Percentiles rank a stretch among this genome's conserved stretches.
These are phyloP conservation scores for Cladorrhinum sp. DNA, from an alignment of 2,329 filamentous ascomycete species.

Conservation along the genomic window DNA sequence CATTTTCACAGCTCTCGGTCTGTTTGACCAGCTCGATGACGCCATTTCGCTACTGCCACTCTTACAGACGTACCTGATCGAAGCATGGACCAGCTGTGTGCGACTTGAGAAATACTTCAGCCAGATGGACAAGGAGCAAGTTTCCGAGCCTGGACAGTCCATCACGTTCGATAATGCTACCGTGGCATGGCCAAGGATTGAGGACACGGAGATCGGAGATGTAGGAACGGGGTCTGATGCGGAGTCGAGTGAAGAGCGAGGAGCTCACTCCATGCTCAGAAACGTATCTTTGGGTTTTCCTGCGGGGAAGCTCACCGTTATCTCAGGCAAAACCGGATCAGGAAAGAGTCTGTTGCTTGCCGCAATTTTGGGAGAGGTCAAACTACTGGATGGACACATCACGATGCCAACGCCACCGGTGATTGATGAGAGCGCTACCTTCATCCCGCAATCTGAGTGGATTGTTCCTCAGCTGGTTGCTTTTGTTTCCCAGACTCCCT, in stretches of 20 bases:
- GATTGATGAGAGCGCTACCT: constrained; percentile 23
- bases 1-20: constrained; percentile 36
- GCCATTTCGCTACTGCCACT: constrained; percentile 33
- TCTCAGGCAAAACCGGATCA: constrained; percentile 39
- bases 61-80: constrained; percentile 35
- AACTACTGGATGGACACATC: constrained; percentile 34
- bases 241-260: constrained; percentile 17
- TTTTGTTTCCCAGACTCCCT: constrained; percentile 46
- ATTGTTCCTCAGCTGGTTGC: constrained; percentile 39
- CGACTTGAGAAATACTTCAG: constrained; percentile 35
- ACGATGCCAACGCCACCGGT: constrained; percentile 29
- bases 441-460: constrained; percentile 31
- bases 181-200: constrained; percentile 34
- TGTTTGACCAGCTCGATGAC: constrained; percentile 37
- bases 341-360: constrained; percentile 41
- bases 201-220: constrained; percentile 24
- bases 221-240: constrained; percentile 1
- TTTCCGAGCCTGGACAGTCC: constrained; percentile 26
- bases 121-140: constrained; percentile 31
- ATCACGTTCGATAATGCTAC: constrained; percentile 33
- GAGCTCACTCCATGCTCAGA: constrained; percentile 33
- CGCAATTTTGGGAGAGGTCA: constrained; percentile 39
- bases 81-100: constrained; percentile 37
- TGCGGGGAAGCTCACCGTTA: constrained; percentile 34
- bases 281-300: constrained; percentile 35